phyloP scores from a whole-genome alignment of 148 eudicot species.

The Agrostemma githago region DNA sequence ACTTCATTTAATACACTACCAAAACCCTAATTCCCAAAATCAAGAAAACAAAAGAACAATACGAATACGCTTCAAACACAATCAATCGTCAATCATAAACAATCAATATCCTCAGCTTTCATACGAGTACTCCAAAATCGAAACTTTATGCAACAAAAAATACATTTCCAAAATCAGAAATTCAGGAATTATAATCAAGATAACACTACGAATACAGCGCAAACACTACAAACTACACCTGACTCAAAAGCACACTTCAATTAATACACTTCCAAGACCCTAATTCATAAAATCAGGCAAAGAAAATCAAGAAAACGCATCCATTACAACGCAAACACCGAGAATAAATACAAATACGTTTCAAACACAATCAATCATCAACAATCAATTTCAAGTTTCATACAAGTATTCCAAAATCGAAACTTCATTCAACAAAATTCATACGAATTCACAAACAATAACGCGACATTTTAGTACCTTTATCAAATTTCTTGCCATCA shows the following conservation, averaged over 20 bases:
- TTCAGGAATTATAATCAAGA: not conserved
- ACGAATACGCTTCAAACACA: not conserved
- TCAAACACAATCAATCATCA: not conserved
- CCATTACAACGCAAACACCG: not conserved
- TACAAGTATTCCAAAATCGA: not conserved
- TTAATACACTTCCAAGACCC: not conserved
- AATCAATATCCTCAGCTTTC: not conserved
- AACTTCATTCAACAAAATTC: not conserved
- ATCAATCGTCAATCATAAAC: not conserved
- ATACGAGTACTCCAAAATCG: not conserved
- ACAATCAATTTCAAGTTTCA: not conserved
- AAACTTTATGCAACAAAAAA: not conserved
- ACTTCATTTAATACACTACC: not conserved
- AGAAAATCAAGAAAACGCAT: not conserved
- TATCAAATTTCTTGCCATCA: constrained; percentile 75
- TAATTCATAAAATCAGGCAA: not conserved
- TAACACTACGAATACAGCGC: not conserved
- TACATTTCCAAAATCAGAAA: not conserved
- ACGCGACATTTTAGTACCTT: constrained; percentile 8
- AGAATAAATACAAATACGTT: not conserved
- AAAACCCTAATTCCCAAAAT: not conserved
- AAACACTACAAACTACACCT: not conserved
- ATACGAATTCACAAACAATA: not conserved
- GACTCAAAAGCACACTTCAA: not conserved
- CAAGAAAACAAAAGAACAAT: not conserved